Conservation (phyloP, 2,329 filamentous ascomycete species). For the Stemphylium lycopersici region DNA sequence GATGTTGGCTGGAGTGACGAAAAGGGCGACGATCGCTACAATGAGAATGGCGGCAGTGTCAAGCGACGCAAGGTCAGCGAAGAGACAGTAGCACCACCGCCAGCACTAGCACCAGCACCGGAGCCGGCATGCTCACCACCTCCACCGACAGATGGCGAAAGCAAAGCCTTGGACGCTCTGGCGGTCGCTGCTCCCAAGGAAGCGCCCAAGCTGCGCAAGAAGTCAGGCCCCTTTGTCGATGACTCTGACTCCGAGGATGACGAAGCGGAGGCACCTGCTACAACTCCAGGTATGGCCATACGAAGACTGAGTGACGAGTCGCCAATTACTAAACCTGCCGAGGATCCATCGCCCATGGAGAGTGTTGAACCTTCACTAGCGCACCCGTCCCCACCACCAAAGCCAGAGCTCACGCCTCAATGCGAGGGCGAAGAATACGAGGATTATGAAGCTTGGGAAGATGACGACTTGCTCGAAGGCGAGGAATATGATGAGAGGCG, state of each 20-base stretch:
- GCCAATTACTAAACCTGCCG: conserved; percentile 29
- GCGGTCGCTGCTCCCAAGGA: conserved; percentile 14
- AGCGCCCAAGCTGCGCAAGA: conserved; percentile 34
- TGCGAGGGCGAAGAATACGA: conserved; percentile 56
- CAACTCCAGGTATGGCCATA: conserved; percentile 32
- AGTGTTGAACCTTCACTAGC: conserved; percentile 5
- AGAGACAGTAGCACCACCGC: conserved; percentile 48
- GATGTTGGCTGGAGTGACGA: conserved; percentile 43
- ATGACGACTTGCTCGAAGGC: conserved; percentile 63
- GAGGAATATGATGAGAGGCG: conserved; percentile 60
- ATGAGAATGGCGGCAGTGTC: conserved; percentile 51
- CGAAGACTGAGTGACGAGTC: conserved; percentile 13
- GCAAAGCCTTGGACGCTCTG: conserved; percentile 7
- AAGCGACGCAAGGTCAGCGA: conserved; percentile 51
- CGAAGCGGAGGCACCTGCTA: conserved; percentile 7
- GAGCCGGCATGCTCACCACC: conserved; percentile 28
- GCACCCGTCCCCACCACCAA: conserved; percentile 40
- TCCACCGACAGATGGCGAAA: conserved; percentile 25
- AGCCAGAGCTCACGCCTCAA: conserved; percentile 57
- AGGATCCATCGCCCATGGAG: conserved; percentile 21
- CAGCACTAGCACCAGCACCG: conserved; percentile 18
- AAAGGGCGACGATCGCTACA: conserved; percentile 44
- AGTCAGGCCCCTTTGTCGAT: conserved; percentile 70
- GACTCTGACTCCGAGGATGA: conserved; percentile 69
- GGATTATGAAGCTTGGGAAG: conserved; percentile 64